These are phyloP conservation scores for Hygrophoropsis aurantiaca DNA, from an alignment of 768 basidiomycete genomes.

Conservation along the genomic window DNA sequence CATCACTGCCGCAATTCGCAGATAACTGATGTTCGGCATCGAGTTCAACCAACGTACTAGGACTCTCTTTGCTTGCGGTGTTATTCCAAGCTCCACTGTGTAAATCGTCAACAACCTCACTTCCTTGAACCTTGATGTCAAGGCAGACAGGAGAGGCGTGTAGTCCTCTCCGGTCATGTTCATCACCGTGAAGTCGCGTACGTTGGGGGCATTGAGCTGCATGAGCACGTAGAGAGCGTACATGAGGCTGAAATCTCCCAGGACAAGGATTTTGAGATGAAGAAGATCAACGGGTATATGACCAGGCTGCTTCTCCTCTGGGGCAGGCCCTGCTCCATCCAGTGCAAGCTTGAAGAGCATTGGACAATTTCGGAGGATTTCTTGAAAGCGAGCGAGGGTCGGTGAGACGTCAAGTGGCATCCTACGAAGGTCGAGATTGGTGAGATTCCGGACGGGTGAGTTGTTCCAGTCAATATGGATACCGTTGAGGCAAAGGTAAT, in stretches of 20 bases:
- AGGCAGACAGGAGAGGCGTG: constrained; percentile 40
- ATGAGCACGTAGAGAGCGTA: constrained; percentile 49
- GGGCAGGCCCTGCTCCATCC: constrained; percentile 60
- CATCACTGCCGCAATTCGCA: constrained; percentile 48
- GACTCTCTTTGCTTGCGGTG: constrained; percentile 19
- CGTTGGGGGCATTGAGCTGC: constrained; percentile 54
- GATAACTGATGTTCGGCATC: constrained; percentile 54
- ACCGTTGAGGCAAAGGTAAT: constrained; percentile 55
- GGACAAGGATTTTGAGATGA: constrained; percentile 48
- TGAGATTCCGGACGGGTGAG: constrained; percentile 51
- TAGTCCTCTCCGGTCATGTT: constrained; percentile 53
- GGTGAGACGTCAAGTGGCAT: constrained; percentile 56
- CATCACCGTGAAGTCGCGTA: constrained; percentile 60
- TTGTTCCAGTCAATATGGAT: constrained; percentile 60
- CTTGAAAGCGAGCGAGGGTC: constrained; percentile 47
- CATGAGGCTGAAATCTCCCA: constrained; percentile 53
- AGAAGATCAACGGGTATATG: constrained; percentile 46
- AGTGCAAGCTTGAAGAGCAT: constrained; percentile 54
- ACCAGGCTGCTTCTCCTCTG: constrained; percentile 24
- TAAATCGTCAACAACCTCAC: constrained; percentile 57
- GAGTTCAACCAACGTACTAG: constrained; percentile 55
- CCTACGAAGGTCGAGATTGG: constrained; percentile 62
- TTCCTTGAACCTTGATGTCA: constrained; percentile 51
- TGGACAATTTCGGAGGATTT: constrained; percentile 50
- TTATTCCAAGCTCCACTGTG: constrained; percentile 36